A percentile compares a stretch with the other conserved stretches of the same genome.
Evolutionary conservation across 1,139 yeast species (phyloP).

Genomic region (Lodderomyces elongisporus): DNA sequence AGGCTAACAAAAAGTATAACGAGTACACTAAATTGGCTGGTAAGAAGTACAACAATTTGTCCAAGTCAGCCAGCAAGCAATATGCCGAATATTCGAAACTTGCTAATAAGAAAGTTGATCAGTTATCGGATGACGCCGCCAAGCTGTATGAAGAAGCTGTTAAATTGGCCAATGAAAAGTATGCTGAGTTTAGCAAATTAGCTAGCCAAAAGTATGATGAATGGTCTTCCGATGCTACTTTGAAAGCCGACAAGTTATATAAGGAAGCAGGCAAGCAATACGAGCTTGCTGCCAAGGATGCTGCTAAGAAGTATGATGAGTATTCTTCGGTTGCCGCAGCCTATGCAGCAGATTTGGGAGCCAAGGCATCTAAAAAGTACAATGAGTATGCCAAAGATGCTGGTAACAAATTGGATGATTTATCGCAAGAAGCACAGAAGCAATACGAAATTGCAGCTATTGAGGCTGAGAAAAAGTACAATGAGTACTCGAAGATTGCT

Average conservation of each 20-base stretch:
- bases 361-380: slow-evolving; percentile 2
- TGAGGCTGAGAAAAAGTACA: slow-evolving; percentile 6
- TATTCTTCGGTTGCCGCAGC: slow-evolving; percentile 6
- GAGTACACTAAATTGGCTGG: slow-evolving; percentile 7
- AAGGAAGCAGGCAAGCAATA: slow-evolving; percentile 10
- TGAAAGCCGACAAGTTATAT: slow-evolving; percentile 5
- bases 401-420: slow-evolving; percentile 1
- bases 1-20: slow-evolving; percentile 3
- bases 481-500: slow-evolving; percentile 4
- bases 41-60: slow-evolving; percentile 4
- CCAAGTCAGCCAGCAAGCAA: slow-evolving; percentile 3
- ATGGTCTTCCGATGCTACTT: slow-evolving; percentile 4
- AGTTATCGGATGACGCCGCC: slow-evolving; percentile 5
- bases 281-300: slow-evolving; percentile 6
- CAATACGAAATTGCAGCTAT: slow-evolving; percentile 4
- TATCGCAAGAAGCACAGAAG: slow-evolving; percentile 3
- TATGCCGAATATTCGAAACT: slow-evolving; percentile 4
- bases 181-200: slow-evolving; percentile 8
- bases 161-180: slow-evolving; percentile 6
- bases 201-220: slow-evolving; percentile 5
- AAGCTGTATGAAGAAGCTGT: slow-evolving; percentile 6
- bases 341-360: slow-evolving; percentile 3
- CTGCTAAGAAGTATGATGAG: slow-evolving; percentile 4
- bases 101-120: slow-evolving; percentile 2
- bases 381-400: slow-evolving; percentile 3